Evolutionary conservation across 2,329 filamentous ascomycete species (phyloP).

Genomic region (Ustulina deusta): DNA sequence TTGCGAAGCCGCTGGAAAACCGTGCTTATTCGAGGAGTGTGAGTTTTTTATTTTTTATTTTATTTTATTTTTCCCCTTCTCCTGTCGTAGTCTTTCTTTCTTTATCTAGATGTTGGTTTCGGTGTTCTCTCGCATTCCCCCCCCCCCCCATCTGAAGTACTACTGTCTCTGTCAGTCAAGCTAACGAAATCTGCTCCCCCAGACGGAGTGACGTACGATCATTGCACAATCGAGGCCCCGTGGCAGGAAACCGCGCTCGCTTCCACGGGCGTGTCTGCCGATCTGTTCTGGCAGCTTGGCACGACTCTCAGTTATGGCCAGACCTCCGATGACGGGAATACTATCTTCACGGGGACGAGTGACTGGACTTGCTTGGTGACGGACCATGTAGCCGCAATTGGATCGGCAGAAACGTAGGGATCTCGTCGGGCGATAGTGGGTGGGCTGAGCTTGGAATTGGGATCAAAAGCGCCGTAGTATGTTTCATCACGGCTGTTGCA

Average conservation of each 20-base stretch:
- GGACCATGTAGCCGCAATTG: slow-evolving; percentile 56
- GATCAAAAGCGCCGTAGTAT: neutral
- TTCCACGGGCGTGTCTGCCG: slow-evolving; percentile 46
- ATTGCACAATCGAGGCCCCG: slow-evolving; percentile 48
- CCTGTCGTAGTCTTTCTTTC: neutral
- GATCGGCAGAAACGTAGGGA: neutral
- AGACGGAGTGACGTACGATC: slow-evolving; percentile 48
- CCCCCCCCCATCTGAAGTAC: neutral
- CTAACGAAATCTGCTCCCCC: slow-evolving; percentile 19
- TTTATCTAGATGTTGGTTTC: neutral
- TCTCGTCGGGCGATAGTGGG: neutral
- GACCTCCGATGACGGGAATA: slow-evolving; percentile 59
- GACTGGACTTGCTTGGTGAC: slow-evolving; percentile 60
- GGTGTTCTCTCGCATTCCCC: neutral
- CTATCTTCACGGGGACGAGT: slow-evolving; percentile 57
- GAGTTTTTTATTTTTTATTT: no score
- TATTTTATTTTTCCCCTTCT: no score
- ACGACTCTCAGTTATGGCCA: slow-evolving; percentile 55
- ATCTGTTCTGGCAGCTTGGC: slow-evolving; percentile 52
- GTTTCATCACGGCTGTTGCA: neutral
- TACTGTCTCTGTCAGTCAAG: neutral
- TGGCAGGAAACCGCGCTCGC: slow-evolving; percentile 50
- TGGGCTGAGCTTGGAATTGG: neutral
- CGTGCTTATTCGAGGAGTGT: slow-evolving; percentile 58
- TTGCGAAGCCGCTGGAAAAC: slow-evolving; percentile 55